Evolutionary conservation across 2,329 filamentous ascomycete genomes (phyloP).

Genomic region (Gremmenia infestans): DNA sequence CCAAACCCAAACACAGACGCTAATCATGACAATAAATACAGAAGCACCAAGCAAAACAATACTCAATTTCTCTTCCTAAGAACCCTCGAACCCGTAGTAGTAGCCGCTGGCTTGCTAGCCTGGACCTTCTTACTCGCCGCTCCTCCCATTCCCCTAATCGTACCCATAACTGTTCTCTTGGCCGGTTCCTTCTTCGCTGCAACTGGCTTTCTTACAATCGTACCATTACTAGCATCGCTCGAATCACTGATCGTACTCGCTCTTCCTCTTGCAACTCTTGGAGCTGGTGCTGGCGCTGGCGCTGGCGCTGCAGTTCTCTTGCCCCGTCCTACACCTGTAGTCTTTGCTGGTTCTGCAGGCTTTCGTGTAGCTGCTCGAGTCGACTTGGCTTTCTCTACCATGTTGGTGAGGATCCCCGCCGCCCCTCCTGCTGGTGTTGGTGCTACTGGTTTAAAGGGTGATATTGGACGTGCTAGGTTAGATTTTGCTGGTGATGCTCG

Average conservation of each 20-base stretch:
- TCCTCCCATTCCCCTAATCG: conserved; percentile 47
- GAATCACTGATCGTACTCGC: conserved; percentile 57
- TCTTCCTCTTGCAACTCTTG: conserved; percentile 46
- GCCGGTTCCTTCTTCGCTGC: conserved; percentile 35
- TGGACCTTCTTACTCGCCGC: conserved; percentile 47
- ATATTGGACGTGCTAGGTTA: conserved; percentile 52
- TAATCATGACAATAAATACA: not conserved
- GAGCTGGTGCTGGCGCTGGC: conserved; percentile 36
- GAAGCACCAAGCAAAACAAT: not conserved
- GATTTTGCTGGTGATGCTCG: conserved; percentile 50
- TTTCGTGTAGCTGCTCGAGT: conserved; percentile 44
- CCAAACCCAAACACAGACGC: not conserved
- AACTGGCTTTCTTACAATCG: conserved; percentile 54
- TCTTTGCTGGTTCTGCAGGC: conserved; percentile 11
- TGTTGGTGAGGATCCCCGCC: conserved; percentile 46
- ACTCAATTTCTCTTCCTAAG: conserved; percentile 30
- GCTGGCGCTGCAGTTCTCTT: conserved; percentile 28
- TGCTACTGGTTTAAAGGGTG: conserved; percentile 52
- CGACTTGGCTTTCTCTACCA: conserved; percentile 57
- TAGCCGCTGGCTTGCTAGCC: conserved; percentile 37
- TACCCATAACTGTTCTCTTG: conserved; percentile 51
- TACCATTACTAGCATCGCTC: conserved; percentile 56
- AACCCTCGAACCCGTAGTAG: conserved; percentile 24
- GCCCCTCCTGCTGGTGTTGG: conserved; percentile 30
- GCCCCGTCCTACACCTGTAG: conserved; percentile 20